Evolutionary conservation across 495 filamentous ascomycete species (phyloP).

Genomic region (Annulohypoxylon moriforme): DNA sequence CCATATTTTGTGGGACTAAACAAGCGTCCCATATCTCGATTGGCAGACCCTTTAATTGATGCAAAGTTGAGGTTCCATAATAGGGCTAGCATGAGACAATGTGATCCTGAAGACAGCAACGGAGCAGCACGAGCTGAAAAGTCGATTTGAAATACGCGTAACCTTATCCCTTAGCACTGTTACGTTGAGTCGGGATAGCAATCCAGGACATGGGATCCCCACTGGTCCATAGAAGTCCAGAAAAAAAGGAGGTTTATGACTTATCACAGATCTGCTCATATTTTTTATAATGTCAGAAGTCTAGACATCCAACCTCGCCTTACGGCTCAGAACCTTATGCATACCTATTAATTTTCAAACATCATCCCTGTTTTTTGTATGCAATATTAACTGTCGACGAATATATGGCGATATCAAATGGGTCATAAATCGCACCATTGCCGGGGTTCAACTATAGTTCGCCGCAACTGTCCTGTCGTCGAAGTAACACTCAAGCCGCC

Average conservation of each 20-base stretch:
- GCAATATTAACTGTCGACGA: neutral
- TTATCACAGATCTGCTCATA: neutral
- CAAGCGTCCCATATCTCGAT: constrained; percentile 13
- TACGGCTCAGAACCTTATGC: neutral
- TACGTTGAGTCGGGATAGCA: neutral
- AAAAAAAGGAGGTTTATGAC: neutral
- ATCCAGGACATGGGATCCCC: neutral
- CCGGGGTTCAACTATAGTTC: neutral
- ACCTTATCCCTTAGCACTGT: neutral
- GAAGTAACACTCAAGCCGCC: neutral
- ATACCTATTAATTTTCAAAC: neutral
- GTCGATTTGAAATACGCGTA: neutral
- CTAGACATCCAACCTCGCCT: neutral
- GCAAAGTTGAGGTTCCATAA: neutral
- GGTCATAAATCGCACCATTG: neutral
- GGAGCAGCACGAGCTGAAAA: neutral
- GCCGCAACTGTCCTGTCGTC: neutral
- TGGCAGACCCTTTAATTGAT: constrained; percentile 3
- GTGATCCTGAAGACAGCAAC: neutral
- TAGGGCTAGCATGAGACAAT: constrained; percentile 3
- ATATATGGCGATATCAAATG: neutral
- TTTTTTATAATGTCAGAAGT: neutral
- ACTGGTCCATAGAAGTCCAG: neutral
- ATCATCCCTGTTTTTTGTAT: neutral
- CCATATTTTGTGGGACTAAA: constrained; percentile 8